Percentiles rank a stretch among this genome's conserved stretches.
Evolutionary conservation across 345 rosid genomes (phyloP).

Genomic region (Draba incana): DNA sequence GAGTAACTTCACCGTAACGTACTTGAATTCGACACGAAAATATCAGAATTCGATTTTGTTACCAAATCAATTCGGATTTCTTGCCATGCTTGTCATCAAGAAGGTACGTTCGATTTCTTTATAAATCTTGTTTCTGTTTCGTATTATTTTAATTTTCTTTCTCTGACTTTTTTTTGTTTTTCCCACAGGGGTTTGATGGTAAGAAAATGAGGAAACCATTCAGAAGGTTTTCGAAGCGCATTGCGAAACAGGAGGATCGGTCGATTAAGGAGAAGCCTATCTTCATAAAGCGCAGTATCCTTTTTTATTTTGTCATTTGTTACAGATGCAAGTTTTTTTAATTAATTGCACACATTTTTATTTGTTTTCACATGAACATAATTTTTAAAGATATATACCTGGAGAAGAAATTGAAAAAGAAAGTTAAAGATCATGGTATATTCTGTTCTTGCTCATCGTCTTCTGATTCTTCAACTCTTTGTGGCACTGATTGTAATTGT

Average conservation of each 20-base stretch:
- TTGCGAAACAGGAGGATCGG: constrained; percentile 61
- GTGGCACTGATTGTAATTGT: constrained; percentile 87
- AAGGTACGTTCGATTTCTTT: constrained; percentile 17
- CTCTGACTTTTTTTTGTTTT: constrained; percentile 6
- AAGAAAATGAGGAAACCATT: constrained; percentile 48
- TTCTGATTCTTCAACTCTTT: constrained; percentile 62
- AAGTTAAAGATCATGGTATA: constrained; percentile 89
- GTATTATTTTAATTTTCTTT: background rate
- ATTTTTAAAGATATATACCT: constrained; percentile 67
- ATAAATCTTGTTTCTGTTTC: background rate
- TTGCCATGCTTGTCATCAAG: constrained; percentile 24
- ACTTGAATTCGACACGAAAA: background rate
- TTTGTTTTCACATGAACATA: constrained; percentile 42
- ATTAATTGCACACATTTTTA: background rate
- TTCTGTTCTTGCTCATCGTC: constrained; percentile 76
- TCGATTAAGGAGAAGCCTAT: constrained; percentile 57
- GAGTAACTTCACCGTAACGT: background rate
- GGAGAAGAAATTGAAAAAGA: constrained; percentile 65
- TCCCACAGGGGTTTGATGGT: constrained; percentile 45
- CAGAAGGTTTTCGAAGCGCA: constrained; percentile 49
- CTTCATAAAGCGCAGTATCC: constrained; percentile 89
- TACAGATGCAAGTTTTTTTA: background rate
- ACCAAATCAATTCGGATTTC: background rate
- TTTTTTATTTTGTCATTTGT: background rate
- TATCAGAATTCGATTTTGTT: background rate